Evolutionary conservation across 495 filamentous ascomycete genomes (phyloP), one percentile per base, ranked within the genome.

Genomic region (Penicillium argentinense): DNA sequence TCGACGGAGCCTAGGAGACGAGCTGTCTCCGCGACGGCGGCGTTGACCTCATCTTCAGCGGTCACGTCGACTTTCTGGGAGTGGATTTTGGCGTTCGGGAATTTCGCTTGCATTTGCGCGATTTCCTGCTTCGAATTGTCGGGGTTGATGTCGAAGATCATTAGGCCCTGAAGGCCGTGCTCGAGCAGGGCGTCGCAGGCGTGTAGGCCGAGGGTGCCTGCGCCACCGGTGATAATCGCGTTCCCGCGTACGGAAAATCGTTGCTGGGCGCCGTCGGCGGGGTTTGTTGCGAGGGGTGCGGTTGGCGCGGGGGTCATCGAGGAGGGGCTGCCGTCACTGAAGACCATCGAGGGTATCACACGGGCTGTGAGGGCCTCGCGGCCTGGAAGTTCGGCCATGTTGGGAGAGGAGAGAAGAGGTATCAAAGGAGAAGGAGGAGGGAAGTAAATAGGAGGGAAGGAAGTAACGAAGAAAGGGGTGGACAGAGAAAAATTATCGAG

Each of bases 211-310:
- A 90, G 72, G n/a, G 75, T 81, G 2, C 86, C 85, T 23, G 82
- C 75, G 36, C 86, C 85, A 14, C 86, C 86, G 18, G 86, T 87
- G 21, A 89, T 24, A 25, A 87, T 76, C 19, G 82, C 84, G 49
- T 83, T 87, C 16, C 83, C 84, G 29, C 68, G 61, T 22, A 88
- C 75, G 16, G 74, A 67, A 53, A 88, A 87, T 37, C 84, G 71
- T 42, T 74, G 71, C 23, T 68, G 59, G 16, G 78, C 81, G 40
- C 78, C 68, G 9, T 60, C 71, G 27, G 71, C 59, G 11, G 78
- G 54, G 18, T 63, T 67, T n/a, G 72, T 48, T 28, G 71, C 65
- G 12, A 70, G 47, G 11, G 67, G 61, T 28, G 71, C 56, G 32
- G 71, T 62, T 9, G 70, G 63, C 7, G 78, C 66, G 25, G 75